Base-by-base conservation (phyloP, 106 monocot genomes). In the Posidonia australis region DNA sequence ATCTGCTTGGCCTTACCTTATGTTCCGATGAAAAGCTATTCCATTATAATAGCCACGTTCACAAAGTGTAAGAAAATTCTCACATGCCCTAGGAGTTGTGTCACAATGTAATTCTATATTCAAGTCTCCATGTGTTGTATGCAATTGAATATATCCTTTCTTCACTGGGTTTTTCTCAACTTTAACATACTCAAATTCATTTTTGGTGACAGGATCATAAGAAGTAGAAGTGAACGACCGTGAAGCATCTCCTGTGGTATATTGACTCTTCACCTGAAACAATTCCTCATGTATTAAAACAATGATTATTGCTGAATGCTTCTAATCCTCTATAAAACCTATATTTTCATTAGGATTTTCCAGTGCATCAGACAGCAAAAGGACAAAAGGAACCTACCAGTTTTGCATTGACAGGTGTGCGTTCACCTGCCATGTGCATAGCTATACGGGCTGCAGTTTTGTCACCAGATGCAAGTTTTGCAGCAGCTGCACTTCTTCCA, bases 1-100 rank as follows among this genome's bases (percentile, higher is more conserved):
- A 9, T 11, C 24, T 10, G 42, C 11, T 20, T 11, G 44, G 12
- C 28, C 51, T 58, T 86, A 98, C 90, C 90, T 90, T 41, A 98
- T 98, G 60, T 52, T 98, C 22, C 96, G 75, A 81, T 98, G 96
- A 72, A 98, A 98, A 76, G 70, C 44, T 30, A 85, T 67, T 9
- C 90, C 96, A 72, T 90, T 81, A 63, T 98, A 98, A 36, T 98
- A 98, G 29, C 96, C 96, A 75, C 79, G 90, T 58, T 91, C 96
- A 67, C 96, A 98, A 60, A 87, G 96, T 51, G 96, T 98, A 62
- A 98, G 66, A 45, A 98, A 98, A 68, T 98, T 98, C 68, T 98
- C 96, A 71, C 96, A 98, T 19, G 96, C 58, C 58, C 96, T 71
- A 2, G 96, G 90, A 66, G 96, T 77, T 56, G 91, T 83, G 71